phyloP scores from a whole-genome alignment of 2,329 filamentous ascomycete genomes.

The Alternaria infectoria region DNA sequence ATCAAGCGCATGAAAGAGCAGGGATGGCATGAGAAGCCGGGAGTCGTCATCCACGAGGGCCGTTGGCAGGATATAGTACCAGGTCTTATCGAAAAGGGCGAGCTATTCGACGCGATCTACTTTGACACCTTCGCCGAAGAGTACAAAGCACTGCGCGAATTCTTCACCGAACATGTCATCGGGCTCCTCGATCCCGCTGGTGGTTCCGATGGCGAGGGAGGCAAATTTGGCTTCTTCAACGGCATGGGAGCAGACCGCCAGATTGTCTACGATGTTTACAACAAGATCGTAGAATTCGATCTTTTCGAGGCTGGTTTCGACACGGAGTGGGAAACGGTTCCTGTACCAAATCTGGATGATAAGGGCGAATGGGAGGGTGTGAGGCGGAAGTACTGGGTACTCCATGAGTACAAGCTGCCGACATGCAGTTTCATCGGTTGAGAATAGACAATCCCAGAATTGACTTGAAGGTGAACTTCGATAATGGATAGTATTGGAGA shows the following conservation, averaged over 20 bases:
- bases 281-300: slow-evolving; percentile 87
- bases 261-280: slow-evolving; percentile 96
- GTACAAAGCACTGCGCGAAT: slow-evolving; percentile 81
- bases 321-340: slow-evolving; percentile 80
- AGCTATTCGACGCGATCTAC: slow-evolving; percentile 68
- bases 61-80: slow-evolving; percentile 59
- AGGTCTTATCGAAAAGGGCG: slow-evolving; percentile 51
- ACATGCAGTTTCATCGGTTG: slow-evolving; percentile 76
- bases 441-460: slow-evolving; percentile 13
- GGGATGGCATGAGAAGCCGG: slow-evolving; percentile 57
- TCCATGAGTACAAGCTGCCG: slow-evolving; percentile 78
- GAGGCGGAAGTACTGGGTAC: slow-evolving; percentile 85
- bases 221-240: slow-evolving; percentile 69
- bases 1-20: slow-evolving; percentile 53
- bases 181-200: slow-evolving; percentile 70
- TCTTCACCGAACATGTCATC: slow-evolving; percentile 88
- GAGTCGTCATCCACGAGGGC: slow-evolving; percentile 57
- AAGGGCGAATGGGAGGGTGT: slow-evolving; percentile 88
- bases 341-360: slow-evolving; percentile 73
- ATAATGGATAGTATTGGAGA: not conserved
- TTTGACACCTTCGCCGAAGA: slow-evolving; percentile 98
- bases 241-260: slow-evolving; percentile 88
- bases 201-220: slow-evolving; percentile 50
- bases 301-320: slow-evolving; percentile 88
- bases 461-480: not conserved